phyloP scores from a whole-genome alignment of 1,139 yeast genomes.

The Sugiyamaella novakii region DNA sequence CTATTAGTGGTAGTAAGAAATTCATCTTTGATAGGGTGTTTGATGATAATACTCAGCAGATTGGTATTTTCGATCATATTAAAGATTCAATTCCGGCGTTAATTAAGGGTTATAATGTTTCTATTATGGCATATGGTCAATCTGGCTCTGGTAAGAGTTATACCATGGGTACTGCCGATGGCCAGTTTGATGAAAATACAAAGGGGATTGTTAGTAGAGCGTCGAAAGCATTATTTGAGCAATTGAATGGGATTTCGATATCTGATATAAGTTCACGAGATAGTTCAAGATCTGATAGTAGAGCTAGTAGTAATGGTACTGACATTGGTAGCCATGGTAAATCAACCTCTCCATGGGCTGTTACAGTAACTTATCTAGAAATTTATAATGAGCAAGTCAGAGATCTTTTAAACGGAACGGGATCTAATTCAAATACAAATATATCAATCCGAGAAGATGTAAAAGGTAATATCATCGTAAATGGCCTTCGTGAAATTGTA shows the following conservation, averaged over 20 bases:
- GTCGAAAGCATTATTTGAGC: slow-evolving; percentile 26
- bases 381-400: slow-evolving; percentile 70
- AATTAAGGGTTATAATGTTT: slow-evolving; percentile 37
- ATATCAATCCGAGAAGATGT: slow-evolving; percentile 34
- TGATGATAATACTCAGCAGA: slow-evolving; percentile 29
- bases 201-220: slow-evolving; percentile 33
- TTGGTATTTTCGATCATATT: slow-evolving; percentile 31
- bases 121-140: slow-evolving; percentile 42
- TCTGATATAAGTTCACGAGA: neutral
- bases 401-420: slow-evolving; percentile 49
- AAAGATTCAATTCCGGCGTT: slow-evolving; percentile 26
- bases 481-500: slow-evolving; percentile 32
- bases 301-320: neutral
- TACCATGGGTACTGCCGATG: slow-evolving; percentile 39
- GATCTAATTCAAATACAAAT: neutral
- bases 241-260: slow-evolving; percentile 8
- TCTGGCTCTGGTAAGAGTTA: slow-evolving; percentile 42
- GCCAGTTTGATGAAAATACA: slow-evolving; percentile 20
- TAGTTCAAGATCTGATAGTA: neutral
- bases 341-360: slow-evolving; percentile 24
- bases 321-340: neutral
- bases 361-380: slow-evolving; percentile 49
- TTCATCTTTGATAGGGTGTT: slow-evolving; percentile 34
- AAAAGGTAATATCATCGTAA: slow-evolving; percentile 31
- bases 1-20: slow-evolving; percentile 23